Base-by-base conservation (phyloP, 805 yeast genomes). In the Kodamaea nitidulidarum region DNA sequence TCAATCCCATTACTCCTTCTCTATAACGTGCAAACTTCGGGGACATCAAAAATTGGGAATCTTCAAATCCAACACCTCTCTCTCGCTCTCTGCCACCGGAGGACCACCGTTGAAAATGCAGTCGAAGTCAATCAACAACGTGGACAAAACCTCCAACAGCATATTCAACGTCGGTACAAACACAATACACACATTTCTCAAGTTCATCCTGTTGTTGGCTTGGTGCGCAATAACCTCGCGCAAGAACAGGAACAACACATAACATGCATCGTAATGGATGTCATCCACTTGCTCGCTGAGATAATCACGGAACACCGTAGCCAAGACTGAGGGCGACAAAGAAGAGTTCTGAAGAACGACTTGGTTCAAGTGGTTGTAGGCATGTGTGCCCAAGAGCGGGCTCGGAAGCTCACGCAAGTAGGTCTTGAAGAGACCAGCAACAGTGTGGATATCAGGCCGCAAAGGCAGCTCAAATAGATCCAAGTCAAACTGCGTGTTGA, bases 391-490 rank as follows among this genome's bases (percentile, higher is more conserved):
- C 27, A 88, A 63, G n/a, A 88, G 69, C 21, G 77, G 76, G 15
- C 75, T 71, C 2, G 95, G 88, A 39, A 91, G 59, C 40, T 81
- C 88, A 45, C 98, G 70, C 40, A 91, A 65, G 61, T 83, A 91
- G 12, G 90, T 70, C 56, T 91, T 91, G 47, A 91, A 65, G 32
- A 91, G 63, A 0, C 96, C 95, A 2, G 96, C 83, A 6, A 87
- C 83, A 0, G 96, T 84, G 58, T 91, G 88, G 21, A 86, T 81
- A 58, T 90, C 96, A 0, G 80, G 80, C 27, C 56, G 60, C 25
- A 70, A 57, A 0, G 60, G 57, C 17, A 75, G 46, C 26, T 61
- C 60, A 45, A 69, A 72, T 38, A 90, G 67, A 52, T 86, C 88
- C 32, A 85, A 66, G 56, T 90, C 96, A 41, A 75, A 73, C 4